A percentile compares a stretch with the other conserved stretches of the same genome.
These are phyloP conservation scores for Sporothrix dimorphospora DNA, from an alignment of 2,329 filamentous ascomycete species.

Conservation along the genomic window DNA sequence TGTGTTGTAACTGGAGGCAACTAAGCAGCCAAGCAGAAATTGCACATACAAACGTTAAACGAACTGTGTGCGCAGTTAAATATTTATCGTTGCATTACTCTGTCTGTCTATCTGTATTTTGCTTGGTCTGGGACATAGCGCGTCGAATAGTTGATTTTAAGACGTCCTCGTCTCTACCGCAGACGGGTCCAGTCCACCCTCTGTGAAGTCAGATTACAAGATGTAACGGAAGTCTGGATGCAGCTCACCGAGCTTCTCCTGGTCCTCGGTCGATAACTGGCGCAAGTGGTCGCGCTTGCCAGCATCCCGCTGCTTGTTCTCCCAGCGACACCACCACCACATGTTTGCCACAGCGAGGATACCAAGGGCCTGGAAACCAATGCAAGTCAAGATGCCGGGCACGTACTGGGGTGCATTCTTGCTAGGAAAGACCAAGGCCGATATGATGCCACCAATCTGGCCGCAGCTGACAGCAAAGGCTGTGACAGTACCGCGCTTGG, in stretches of 20 bases:
- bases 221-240: constrained; percentile 18
- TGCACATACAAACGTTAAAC: too few relatives aligned
- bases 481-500: constrained; percentile 12
- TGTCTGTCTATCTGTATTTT: too few relatives aligned
- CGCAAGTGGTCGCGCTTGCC: constrained; percentile 14
- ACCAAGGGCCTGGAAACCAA: constrained; percentile 6
- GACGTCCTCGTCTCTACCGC: too few relatives aligned
- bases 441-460: constrained; percentile 13
- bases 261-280: background rate
- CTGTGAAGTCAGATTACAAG: background rate
- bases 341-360: constrained; percentile 5
- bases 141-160: too few relatives aligned
- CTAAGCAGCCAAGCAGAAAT: too few relatives aligned
- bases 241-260: constrained; percentile 8
- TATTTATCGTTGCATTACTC: too few relatives aligned
- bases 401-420: constrained; percentile 8
- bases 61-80: too few relatives aligned
- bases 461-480: constrained; percentile 16
- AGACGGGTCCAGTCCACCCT: too few relatives aligned
- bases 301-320: constrained; percentile 14
- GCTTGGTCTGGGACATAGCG: too few relatives aligned
- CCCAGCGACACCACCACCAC: constrained; percentile 16
- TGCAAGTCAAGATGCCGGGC: constrained; percentile 3
- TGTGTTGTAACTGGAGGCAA: too few relatives aligned
- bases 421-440: background rate